These are phyloP conservation scores for Kodamaea sp. DNA, from an alignment of 1,139 yeast species.

Conservation along the genomic window DNA sequence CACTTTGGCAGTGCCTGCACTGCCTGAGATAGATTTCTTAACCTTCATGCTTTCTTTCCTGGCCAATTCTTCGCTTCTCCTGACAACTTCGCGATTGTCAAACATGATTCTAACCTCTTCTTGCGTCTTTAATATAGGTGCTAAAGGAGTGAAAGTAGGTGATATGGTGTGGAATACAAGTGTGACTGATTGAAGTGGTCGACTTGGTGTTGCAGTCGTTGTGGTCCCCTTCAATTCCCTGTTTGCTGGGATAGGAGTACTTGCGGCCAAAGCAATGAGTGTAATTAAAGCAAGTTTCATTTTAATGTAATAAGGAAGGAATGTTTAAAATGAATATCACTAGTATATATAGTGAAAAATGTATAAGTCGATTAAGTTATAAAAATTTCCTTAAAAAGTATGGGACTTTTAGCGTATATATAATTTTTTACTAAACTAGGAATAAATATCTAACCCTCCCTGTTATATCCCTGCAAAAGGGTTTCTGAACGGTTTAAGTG, in stretches of 20 bases:
- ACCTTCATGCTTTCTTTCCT: neutral
- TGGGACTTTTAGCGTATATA: no score
- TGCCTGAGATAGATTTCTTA: slow-evolving; percentile 1
- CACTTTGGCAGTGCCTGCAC: slow-evolving; percentile 4
- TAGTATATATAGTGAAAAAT: no score
- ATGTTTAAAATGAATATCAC: neutral
- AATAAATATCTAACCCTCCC: no score
- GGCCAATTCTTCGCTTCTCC: slow-evolving; percentile 1
- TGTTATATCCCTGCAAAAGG: no score
- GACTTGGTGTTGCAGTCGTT: slow-evolving; percentile 5
- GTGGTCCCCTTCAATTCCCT: slow-evolving; percentile 17
- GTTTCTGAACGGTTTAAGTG: no score
- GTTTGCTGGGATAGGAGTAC: slow-evolving; percentile 28
- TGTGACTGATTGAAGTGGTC: slow-evolving; percentile 5
- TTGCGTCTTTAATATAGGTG: slow-evolving; percentile 9
- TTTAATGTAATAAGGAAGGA: neutral
- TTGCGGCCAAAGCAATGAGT: slow-evolving; percentile 3
- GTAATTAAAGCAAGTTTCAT: slow-evolving; percentile 6
- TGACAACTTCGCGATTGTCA: slow-evolving; percentile 11
- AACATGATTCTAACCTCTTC: slow-evolving; percentile 15
- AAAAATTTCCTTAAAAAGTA: no score
- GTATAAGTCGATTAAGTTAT: no score
- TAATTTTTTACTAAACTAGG: neutral
- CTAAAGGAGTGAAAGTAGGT: slow-evolving; percentile 21
- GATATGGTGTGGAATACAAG: slow-evolving; percentile 17